Evolutionary conservation across 495 filamentous ascomycete genomes (phyloP), one percentile per base, ranked within the genome.

Genomic region (Hypoxylon fuscum): DNA sequence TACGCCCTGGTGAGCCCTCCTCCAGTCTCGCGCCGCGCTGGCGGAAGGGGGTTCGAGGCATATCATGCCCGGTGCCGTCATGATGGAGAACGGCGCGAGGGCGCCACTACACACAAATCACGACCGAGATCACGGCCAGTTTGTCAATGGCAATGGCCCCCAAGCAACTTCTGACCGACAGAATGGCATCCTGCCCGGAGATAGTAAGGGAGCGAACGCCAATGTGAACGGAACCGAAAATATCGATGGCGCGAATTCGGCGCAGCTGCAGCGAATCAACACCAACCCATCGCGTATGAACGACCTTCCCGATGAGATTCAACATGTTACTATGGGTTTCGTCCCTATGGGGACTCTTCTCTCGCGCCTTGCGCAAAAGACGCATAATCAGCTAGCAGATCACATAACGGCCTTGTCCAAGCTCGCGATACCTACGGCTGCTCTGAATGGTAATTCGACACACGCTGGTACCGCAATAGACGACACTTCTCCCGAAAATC

Each of bases 281-380:
- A n/a, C 59, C 31, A 54, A 64, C 32, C 23, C 48, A 27, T 66
- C 74, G 15, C 71, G 68, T 23, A 74, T 81, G 65, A 78, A 79
- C 48, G 79, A 86, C 21, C 77, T 85, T 1, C 88, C 88, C 0
- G 90, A 91, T 29, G 88, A 94, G 66, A 85, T 98, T 15, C 76
- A 81, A 43, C 92, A 96, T 60, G 90, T 97, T 54, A 90, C 90
- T 0, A 76, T 87, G 52, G 86, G 87, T 22, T 96, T 90, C 61
- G 77, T 90, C 21, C 87, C 89, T 3, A 77, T 96, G 22, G 81
- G 83, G 12, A 80, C 79, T 32, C 76, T 98, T 18, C 79, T 97
- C 41, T 81, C 82, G 47, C 85, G 95, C 52, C 82, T 94, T 10
- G 88, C 88, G 23, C 91, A 97, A 70, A 87, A 90, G 73, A 90